Evolutionary conservation across 75 land plant genomes (phyloP).

Genomic region (Azolla pinnata): DNA sequence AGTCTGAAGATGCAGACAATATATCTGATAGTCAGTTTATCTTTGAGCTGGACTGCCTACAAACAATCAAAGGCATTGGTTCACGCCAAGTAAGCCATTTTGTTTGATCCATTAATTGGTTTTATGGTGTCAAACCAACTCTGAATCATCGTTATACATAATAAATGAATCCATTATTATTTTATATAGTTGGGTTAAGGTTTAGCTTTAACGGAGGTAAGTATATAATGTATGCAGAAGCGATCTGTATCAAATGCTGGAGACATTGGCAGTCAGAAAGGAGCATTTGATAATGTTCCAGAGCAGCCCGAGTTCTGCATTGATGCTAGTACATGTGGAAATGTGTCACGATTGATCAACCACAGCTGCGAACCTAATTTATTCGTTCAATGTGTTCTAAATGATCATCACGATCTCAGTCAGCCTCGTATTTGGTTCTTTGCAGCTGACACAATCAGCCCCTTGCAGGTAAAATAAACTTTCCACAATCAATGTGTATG

Average conservation of each 20-base stretch:
- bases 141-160: too few species aligned
- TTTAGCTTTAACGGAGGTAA: too few species aligned
- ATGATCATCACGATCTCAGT: conserved; percentile 58
- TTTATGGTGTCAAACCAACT: too few species aligned
- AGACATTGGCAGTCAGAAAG: too few species aligned
- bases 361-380: conserved; percentile 92
- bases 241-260: too few species aligned
- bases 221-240: too few species aligned
- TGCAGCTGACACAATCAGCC: conserved; percentile 72
- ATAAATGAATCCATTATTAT: too few species aligned
- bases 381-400: conserved; percentile 83
- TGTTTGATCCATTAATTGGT: too few species aligned
- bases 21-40: conserved; percentile 45
- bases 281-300: background rate
- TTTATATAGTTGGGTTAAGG: too few species aligned
- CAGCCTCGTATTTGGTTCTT: conserved; percentile 63
- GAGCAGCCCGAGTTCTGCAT: conserved; percentile 55
- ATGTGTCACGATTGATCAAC: conserved; percentile 77
- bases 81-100: conserved; percentile 89
- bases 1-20: conserved; percentile 46
- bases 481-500: too few species aligned
- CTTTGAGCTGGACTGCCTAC: conserved; percentile 84
- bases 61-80: conserved; percentile 78
- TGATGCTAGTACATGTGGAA: conserved; percentile 66
- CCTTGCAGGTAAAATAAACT: conserved; percentile 55